Percentiles rank a stretch among this genome's conserved stretches.
Evolutionary conservation across 116 monocot species (phyloP).

Genomic region (Posidonia oceanica): DNA sequence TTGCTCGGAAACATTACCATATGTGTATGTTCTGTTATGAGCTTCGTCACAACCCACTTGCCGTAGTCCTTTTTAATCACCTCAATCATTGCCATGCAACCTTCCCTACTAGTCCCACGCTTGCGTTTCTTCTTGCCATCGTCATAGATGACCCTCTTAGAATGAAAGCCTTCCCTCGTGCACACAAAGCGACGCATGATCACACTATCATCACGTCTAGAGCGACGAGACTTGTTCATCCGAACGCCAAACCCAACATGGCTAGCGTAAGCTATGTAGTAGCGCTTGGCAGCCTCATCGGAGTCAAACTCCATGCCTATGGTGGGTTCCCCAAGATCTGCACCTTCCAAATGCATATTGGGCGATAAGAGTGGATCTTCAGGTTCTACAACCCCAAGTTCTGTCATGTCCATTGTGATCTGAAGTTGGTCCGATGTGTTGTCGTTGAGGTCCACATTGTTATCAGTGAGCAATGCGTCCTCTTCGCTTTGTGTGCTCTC

Average conservation of each 20-base stretch:
- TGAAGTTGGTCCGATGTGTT: slow-evolving; percentile 14
- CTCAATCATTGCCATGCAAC: slow-evolving; percentile 47
- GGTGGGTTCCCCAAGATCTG: slow-evolving; percentile 24
- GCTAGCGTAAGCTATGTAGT: slow-evolving; percentile 29
- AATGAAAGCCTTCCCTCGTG: slow-evolving; percentile 38
- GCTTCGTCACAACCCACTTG: slow-evolving; percentile 29
- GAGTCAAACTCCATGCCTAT: slow-evolving; percentile 44
- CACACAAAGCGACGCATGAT: slow-evolving; percentile 42
- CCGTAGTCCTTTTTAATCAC: slow-evolving; percentile 30
- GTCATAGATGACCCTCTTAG: slow-evolving; percentile 33
- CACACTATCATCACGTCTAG: slow-evolving; percentile 30
- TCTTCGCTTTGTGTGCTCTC: slow-evolving; percentile 18
- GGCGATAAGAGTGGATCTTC: slow-evolving; percentile 22
- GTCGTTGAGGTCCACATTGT: slow-evolving; percentile 44
- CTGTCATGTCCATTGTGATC: slow-evolving; percentile 29
- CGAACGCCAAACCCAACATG: slow-evolving; percentile 32
- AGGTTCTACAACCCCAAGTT: slow-evolving; percentile 26
- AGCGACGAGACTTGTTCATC: slow-evolving; percentile 31
- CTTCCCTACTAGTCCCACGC: slow-evolving; percentile 29
- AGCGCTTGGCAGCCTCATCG: slow-evolving; percentile 28
- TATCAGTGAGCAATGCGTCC: slow-evolving; percentile 31
- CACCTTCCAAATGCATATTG: slow-evolving; percentile 26
- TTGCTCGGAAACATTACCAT: slow-evolving; percentile 15
- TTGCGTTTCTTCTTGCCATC: slow-evolving; percentile 36
- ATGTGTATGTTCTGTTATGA: slow-evolving; percentile 30